Conservation (phyloP, 2,329 filamentous ascomycete genomes). For the Fusarium guadeloupense region DNA sequence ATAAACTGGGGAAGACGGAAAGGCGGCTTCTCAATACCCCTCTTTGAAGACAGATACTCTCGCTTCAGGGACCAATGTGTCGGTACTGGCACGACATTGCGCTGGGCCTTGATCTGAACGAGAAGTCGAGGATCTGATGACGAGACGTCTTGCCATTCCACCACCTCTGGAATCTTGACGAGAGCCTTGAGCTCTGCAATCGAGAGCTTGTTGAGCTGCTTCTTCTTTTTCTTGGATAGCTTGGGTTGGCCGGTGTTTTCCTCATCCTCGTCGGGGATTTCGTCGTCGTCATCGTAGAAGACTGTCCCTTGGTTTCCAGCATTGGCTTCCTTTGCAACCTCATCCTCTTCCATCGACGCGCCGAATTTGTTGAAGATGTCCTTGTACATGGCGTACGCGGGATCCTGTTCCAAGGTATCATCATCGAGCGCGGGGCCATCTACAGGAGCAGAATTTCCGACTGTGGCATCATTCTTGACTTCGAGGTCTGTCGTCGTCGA, state of each 20-base stretch:
- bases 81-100: constrained; percentile 95
- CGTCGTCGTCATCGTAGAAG: constrained; percentile 83
- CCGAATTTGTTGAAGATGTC: constrained; percentile 84
- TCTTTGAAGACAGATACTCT: constrained; percentile 96
- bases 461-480: constrained; percentile 51
- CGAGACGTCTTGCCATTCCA: constrained; percentile 97
- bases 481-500: constrained; percentile 51
- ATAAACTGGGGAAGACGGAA: constrained; percentile 97
- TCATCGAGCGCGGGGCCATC: constrained; percentile 64
- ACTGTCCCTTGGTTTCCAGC: constrained; percentile 83
- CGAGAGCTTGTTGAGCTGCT: constrained; percentile 89
- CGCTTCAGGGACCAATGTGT: constrained; percentile 95
- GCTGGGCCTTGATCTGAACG: constrained; percentile 92
- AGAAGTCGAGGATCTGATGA: constrained; percentile 88
- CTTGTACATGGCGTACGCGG: constrained; percentile 84
- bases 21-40: constrained; percentile 93
- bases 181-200: constrained; percentile 95
- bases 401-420: constrained; percentile 73
- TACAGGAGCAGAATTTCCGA: constrained; percentile 49
- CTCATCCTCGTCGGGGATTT: constrained; percentile 86
- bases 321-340: constrained; percentile 70
- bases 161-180: constrained; percentile 89
- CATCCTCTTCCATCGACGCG: constrained; percentile 69
- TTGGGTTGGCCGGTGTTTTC: constrained; percentile 71
- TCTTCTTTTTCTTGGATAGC: constrained; percentile 93